Base-by-base conservation (phyloP, 2,329 filamentous ascomycete species). In the Corynespora cassiicola region DNA sequence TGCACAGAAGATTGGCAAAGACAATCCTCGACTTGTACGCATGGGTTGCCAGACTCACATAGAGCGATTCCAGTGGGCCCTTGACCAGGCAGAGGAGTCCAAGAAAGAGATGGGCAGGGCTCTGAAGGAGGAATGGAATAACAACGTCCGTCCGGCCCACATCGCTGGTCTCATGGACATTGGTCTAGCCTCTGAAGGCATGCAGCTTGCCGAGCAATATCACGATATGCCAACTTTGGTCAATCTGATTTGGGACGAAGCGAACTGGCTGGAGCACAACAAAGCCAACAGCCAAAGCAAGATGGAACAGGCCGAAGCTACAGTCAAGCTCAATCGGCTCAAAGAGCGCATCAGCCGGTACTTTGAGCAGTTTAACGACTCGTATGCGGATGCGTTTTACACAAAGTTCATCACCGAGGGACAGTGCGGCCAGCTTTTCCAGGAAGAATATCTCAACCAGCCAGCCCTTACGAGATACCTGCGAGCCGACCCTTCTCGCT, bases 381-480 rank as follows among this genome's bases (percentile, higher is more conserved):
- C 74, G 1, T 90, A 87, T 65, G 84, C 86, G 3, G 84, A 85
- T 53, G 87, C 89, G 1, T 87, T 90, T 46, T 97, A 95, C 65
- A 81, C 88, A 40, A 85, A 86, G 47, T 77, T 92, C 37, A 85
- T 96, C 36, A 75, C 80, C 21, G 79, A 81, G 54, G 51, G 57
- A 27, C 53, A 60, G 24, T 54, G 61, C 2, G 58, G 43, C 5
- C 52, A 55, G 31, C 50, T 96, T 18, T 77, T 99, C 36, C 79
- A 84, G 54, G 56, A 77, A 61, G 88, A 88, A 42, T 76, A 85
- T 17, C 72, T 83, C 39, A 87, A 91, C 56, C 83, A 84, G 50
- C 72, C 80, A 33, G 86, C 84, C 57, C 80, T 95, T 38, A 95
- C 90, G 1, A 77, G 78, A 34, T 99, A 90, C 57, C 76, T 99